phyloP scores from a whole-genome alignment of 352 stramenopile genomes.

The Achlya hypogyna region DNA sequence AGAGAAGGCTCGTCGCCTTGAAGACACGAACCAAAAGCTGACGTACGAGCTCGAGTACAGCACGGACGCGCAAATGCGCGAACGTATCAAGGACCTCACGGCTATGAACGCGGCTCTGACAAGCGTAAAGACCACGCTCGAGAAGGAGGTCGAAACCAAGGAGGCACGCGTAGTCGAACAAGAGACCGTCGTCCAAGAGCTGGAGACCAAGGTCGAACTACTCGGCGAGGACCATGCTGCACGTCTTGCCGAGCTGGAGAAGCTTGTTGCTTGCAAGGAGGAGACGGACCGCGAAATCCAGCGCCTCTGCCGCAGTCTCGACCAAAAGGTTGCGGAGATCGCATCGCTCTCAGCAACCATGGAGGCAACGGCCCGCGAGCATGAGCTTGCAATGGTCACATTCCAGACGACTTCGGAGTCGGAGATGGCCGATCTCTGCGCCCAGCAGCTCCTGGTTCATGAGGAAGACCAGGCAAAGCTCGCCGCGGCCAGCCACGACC shows the following conservation, averaged over 20 bases:
- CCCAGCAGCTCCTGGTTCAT: not conserved
- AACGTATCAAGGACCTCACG: conserved; percentile 25
- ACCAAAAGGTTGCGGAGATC: not conserved
- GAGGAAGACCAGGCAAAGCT: not conserved
- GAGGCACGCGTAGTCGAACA: conserved; percentile 24
- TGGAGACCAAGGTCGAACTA: conserved; percentile 34
- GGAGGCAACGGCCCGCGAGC: not conserved
- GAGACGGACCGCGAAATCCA: not conserved
- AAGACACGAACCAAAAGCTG: conserved; percentile 1
- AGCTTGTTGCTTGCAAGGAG: not conserved
- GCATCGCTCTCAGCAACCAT: not conserved
- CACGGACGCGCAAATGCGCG: conserved; percentile 22
- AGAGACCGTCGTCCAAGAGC: conserved; percentile 50
- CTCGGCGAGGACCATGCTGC: not conserved
- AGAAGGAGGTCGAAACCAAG: conserved; percentile 27
- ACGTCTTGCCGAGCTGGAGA: not conserved
- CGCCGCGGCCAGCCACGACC: not conserved
- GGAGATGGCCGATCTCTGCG: not conserved
- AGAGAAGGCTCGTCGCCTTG: not conserved
- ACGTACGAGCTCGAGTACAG: conserved; percentile 15
- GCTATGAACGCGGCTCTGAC: conserved; percentile 15
- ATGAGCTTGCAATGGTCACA: not conserved
- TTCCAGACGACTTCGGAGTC: not conserved
- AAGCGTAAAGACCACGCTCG: conserved; percentile 22
- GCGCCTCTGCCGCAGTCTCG: not conserved